Base-by-base conservation (phyloP, 1,284 basidiomycete species). In the Trichosporon sp. region DNA sequence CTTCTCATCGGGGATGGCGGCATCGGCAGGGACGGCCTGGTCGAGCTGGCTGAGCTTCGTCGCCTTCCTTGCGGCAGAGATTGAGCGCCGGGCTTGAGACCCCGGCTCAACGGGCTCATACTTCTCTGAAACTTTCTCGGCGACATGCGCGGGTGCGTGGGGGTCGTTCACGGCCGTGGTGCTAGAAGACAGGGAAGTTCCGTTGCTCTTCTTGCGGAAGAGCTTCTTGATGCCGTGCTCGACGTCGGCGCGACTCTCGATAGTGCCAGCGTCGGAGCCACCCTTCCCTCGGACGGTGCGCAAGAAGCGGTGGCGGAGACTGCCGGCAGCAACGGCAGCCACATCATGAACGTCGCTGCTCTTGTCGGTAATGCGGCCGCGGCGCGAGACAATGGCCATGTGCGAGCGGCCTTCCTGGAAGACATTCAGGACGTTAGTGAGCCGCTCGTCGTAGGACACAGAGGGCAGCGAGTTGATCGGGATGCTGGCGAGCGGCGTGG, bases 401-500 rank as follows among this genome's bases (percentile, higher is more conserved):
- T 96, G 93, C 53, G 90, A 92, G 47, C 92, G 87, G 11, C 93
- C 93, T 78, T 95, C 92, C 80, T 95, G 93, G 82, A 96, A 96
- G 71, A 87, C 90, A 80, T 95, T 93, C 65, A 96, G 87, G 73
- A 95, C 92, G 47, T 92, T 90, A 23, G 95, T 87, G 4, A 96
- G 85, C 23, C 92, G 88, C 80, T 95, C 92, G 75, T 95, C 92
- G 68, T 89, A 89, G 0, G 93, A 91, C 1, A 95, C 91, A 58
- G 91, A 90, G 0, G 91, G 91, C 2, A 95, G 89, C 74, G 91
- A 92, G 82, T 95, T 95, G 64, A 94, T 84, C 1, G 90, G 91
- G 62, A 94, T 88, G 70, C 88, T 88, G 71, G 90, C 88, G 35
- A 94, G 83, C 0, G 92, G 92, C 9, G 88, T 87, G 0, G 91